Percentiles rank a stretch among this genome's conserved stretches.
phyloP scores from a whole-genome alignment of 805 yeast genomes.

The Hanseniaspora pseudoguilliermondii region DNA sequence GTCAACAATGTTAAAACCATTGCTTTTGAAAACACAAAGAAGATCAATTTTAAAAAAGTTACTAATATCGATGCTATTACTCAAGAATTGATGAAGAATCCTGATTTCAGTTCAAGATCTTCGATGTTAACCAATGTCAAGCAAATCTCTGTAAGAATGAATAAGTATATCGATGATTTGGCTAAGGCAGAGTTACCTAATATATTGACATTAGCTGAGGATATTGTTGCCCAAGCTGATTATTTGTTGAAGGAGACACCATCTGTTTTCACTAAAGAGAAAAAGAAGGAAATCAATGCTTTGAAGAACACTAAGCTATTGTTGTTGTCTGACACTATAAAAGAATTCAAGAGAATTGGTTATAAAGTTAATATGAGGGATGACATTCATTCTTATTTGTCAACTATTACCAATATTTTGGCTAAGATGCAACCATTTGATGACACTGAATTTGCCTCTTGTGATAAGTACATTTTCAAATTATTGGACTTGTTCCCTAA shows the following conservation, averaged over 20 bases:
- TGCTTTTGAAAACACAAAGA: constrained; percentile 14
- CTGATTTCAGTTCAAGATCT: constrained; percentile 46
- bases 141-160: constrained; percentile 45
- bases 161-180: constrained; percentile 31
- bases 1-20: not conserved
- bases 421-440: constrained; percentile 40
- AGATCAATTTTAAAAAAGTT: constrained; percentile 9
- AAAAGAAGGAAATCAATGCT: constrained; percentile 55
- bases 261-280: constrained; percentile 49
- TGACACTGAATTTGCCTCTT: constrained; percentile 31
- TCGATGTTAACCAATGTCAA: constrained; percentile 39
- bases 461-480: constrained; percentile 48
- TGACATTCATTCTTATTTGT: constrained; percentile 51
- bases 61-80: constrained; percentile 28
- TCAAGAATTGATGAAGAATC: not conserved
- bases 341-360: constrained; percentile 67
- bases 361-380: constrained; percentile 51
- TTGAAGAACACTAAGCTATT: constrained; percentile 73
- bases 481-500: constrained; percentile 71
- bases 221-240: constrained; percentile 44
- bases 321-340: constrained; percentile 61
- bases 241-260: constrained; percentile 71
- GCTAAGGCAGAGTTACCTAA: constrained; percentile 32
- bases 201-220: constrained; percentile 43
- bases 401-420: constrained; percentile 50